These are phyloP conservation scores for Emydomyces testavorans DNA, from an alignment of 2,329 filamentous ascomycete genomes.

Conservation along the genomic window DNA sequence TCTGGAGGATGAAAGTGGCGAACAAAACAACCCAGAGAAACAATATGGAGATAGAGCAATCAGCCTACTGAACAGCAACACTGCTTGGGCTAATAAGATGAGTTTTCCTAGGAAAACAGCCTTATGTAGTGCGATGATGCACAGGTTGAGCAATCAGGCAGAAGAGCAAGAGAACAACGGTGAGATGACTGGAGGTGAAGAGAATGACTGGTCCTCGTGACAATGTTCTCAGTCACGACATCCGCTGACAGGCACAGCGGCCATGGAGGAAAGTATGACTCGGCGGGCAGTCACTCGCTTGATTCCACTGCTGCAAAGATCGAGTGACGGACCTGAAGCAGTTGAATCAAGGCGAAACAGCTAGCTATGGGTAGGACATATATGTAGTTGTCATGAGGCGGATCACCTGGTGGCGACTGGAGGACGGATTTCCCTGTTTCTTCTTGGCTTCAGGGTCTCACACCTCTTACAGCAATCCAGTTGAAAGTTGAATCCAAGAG, in stretches of 20 bases:
- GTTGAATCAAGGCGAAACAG: no score
- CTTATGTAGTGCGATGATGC: neutral
- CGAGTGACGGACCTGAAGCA: no score
- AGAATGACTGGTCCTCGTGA: slow-evolving; percentile 11
- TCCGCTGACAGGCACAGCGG: neutral
- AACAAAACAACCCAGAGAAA: neutral
- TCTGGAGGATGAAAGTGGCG: neutral
- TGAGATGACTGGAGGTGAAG: neutral
- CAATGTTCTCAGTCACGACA: neutral
- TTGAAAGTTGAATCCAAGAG: no score
- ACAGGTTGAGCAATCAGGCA: neutral
- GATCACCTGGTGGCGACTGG: no score
- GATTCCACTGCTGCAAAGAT: no score
- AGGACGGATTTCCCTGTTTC: no score
- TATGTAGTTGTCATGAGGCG: no score
- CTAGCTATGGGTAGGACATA: no score
- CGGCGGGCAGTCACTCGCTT: neutral
- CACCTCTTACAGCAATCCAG: no score
- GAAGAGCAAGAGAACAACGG: neutral
- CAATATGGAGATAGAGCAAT: neutral
- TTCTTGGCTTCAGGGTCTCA: no score
- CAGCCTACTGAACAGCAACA: neutral
- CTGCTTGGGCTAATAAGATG: neutral
- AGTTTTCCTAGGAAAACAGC: slow-evolving; percentile 6
- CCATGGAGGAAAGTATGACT: neutral